Conservation (phyloP, 306 rosid genomes). For the Carpinus fangiana region DNA sequence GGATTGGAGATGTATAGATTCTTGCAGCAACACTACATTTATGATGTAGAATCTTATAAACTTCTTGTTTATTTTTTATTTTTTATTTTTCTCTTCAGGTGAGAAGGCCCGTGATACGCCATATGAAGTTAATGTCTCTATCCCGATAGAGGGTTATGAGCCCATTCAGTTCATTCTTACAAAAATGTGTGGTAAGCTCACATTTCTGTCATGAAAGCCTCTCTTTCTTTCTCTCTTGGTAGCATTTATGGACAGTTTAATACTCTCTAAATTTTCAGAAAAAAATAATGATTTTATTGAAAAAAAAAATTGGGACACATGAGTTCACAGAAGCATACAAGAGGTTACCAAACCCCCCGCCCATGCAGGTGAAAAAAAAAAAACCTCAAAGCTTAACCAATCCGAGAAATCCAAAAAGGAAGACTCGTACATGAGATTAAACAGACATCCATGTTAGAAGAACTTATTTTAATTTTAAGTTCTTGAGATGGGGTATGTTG, state of each 20-base stretch:
- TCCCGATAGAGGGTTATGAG: constrained; percentile 82
- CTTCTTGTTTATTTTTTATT: constrained; percentile 17
- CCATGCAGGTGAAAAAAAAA: not conserved
- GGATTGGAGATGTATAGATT: constrained; percentile 89
- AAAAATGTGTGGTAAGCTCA: constrained; percentile 76
- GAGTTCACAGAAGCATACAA: not conserved
- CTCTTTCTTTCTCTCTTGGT: not conserved
- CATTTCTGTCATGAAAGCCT: constrained; percentile 1
- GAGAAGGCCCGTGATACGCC: constrained; percentile 51
- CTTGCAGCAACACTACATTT: constrained; percentile 25
- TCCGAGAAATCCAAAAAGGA: not conserved
- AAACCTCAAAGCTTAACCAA: not conserved
- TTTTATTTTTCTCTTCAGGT: constrained; percentile 55
- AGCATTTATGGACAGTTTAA: not conserved
- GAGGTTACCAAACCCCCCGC: not conserved
- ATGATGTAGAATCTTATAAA: constrained; percentile 22
- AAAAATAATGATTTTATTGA: not conserved
- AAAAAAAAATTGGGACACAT: not conserved
- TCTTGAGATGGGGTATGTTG: not conserved
- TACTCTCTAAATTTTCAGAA: not conserved
- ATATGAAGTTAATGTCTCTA: constrained; percentile 71
- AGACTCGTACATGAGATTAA: not conserved
- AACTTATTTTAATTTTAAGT: not conserved
- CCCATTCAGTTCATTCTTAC: constrained; percentile 75
- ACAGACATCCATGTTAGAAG: not conserved